Base-by-base conservation (phyloP, 2,329 filamentous ascomycete species). In the Aspergillus arachidicola region DNA sequence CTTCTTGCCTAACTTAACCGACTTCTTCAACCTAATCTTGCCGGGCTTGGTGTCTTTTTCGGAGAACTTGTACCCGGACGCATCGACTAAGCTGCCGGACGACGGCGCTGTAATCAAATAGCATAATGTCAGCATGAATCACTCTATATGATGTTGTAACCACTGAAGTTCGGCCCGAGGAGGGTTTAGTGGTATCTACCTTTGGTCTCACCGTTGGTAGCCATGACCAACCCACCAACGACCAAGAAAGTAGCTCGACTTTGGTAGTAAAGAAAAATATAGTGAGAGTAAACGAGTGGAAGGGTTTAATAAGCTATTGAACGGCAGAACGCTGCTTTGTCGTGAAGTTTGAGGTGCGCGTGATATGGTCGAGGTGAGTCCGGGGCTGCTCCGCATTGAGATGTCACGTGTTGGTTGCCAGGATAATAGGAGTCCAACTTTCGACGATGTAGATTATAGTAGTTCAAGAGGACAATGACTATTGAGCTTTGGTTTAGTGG, bases 1-100 rank as follows among this genome's bases (percentile, higher is more conserved):
- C 64, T 78, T 78, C 69, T 73, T 68, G 46, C 63, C 63, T 30
- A 64, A 36, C 46, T 67, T 68, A 23, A 57, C 63, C 12, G 67
- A 67, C 69, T 79, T 81, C 71, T 79, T 81, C 61, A 82, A 66
- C 69, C 80, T 80, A 65, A 81, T 76, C 70, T 81, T 82, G 50
- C 75, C 76, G 19, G 74, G 75, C 64, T 81, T 82, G 48, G 73
- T 75, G 68, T 81, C 79, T 63, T 78, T 79, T 64, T 81, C 79
- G 6, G 76, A 77, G 61, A 79, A 81, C 66, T 80, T 80, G 69
- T 79, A 82, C 58, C 80, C 80, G 7, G 80, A 80, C 14, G 80
- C 79, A 72, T 79, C 76, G 51, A 82, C 76, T 57, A 82, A 71
- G 64, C 75, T 80, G 58, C 75, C 76, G 5, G 73, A 48, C 46